Base-by-base conservation (phyloP, 768 basidiomycete genomes). In the Megacollybia marginata region DNA sequence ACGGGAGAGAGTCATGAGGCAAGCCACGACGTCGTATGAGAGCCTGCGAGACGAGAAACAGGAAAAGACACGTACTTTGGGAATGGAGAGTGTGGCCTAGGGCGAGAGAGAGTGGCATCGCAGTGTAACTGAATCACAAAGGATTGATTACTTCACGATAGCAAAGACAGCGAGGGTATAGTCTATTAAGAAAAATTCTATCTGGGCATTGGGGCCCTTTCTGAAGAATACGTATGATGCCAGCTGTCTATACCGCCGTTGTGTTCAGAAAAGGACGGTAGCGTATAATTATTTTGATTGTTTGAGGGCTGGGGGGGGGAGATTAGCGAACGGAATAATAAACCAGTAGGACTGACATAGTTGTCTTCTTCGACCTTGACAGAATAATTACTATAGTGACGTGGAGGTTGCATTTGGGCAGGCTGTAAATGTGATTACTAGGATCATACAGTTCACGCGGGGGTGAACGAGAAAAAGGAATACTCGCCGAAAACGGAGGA, bases 401-500 rank as follows among this genome's bases (percentile, higher is more conserved):
- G 72, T 23, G 76, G 65, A 33, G 76, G 68, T 68, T 84, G 83
- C 70, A 86, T 81, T 66, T 80, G 79, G 52, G 78, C 67, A 59
- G 84, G 84, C 83, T 85, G 71, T 69, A 72, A 65, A 64, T 68
- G 63, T 58, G 57, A 74, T 81, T 69, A 84, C 74, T 79, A 80
- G 75, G 73, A 77, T 81, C 76, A 68, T 64, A 56, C 69, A 65
- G 64, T 67, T 62, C 66, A 60, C 62, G 66, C 60, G 55, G 59
- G 54, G 55, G 58, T 49, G 55, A 57, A 48, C 38, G 70, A 65
- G 67, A 69, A 75, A 72, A 62, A 74, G 75, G 62, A 86, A 28
- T 28, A 28, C 88, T 87, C 81, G 79, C 87, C 84, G 88, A 90
- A 73, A 87, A 88, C n/a, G 85, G 83, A 50, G 84, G 83, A 56